Base-by-base conservation (phyloP, 345 rosid species). In the Citrus cavaleriei region DNA sequence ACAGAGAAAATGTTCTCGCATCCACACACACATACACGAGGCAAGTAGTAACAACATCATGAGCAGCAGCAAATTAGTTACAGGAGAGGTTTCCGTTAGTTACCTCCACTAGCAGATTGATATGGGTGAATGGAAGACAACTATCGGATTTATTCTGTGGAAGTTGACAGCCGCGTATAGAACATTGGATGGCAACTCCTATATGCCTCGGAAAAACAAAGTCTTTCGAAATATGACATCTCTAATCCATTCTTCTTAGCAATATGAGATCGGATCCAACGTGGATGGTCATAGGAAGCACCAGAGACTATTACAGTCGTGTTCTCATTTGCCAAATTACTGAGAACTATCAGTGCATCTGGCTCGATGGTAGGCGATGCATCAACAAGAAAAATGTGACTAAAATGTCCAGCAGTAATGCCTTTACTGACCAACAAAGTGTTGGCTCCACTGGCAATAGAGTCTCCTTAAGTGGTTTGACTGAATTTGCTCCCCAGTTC, bases 321-420 rank as follows among this genome's bases (percentile, higher is more conserved):
- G 22, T 46, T 40, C 60, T 84, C 79, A 55, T 63, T 40, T 10
- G 80, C 84, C 16, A 86, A 79, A 70, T 84, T 80, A 74, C 83
- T 81, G 60, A 86, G 54, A 24, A 86, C 61, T 60, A 86, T 81
- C 84, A 84, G 75, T 16, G 71, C 74, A 74, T 83, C 81, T 7
- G 89, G 89, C 63, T 86, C 87, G 14, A 74, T 77, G 16, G 81
- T 79, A 24, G 74, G 62, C 0, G 89, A 84, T 10, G 89, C 81
- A 59, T 82, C 85, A 58, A 84, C 75, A 70, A 83, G 25, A 40
- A 84, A 80, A 42, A 84, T 79, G 69, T 83, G 77, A 59, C 75
- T 80, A 68, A 86, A 86, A 80, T 86, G 81, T 46, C 84, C 85
- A 28, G 85, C 72, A 9, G 35, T 13, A 7, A 86, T 75, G 22